phyloP scores from a whole-genome alignment of 208 protist genomes.

The Willaertia magna region DNA sequence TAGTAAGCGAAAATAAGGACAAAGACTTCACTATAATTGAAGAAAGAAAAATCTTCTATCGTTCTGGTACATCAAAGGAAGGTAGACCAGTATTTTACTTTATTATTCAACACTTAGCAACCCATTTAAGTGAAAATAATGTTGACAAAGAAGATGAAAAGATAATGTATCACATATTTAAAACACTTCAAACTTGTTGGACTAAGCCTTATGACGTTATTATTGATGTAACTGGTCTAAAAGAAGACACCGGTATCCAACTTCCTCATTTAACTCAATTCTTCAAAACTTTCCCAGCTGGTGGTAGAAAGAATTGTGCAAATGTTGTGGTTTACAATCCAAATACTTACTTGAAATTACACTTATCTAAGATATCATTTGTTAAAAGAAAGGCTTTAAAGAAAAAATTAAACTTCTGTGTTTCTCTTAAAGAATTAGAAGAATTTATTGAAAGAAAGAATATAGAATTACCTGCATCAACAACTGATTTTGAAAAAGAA shows the following conservation, averaged over 20 bases:
- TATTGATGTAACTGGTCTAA: background rate
- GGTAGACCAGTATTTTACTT: background rate
- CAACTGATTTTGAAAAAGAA: background rate
- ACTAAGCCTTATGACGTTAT: conserved; percentile 1
- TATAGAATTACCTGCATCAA: background rate
- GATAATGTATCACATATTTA: background rate
- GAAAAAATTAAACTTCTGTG: background rate
- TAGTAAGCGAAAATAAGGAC: background rate
- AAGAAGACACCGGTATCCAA: background rate
- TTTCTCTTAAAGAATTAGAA: background rate
- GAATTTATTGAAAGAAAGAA: background rate
- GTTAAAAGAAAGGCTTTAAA: background rate
- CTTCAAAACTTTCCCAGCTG: background rate
- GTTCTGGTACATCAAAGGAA: background rate
- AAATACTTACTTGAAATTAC: background rate
- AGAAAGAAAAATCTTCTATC: background rate
- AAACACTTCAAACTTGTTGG: background rate
- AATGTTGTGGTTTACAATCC: background rate
- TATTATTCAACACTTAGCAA: background rate
- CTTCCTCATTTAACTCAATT: background rate
- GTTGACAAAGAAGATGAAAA: background rate
- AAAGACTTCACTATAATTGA: background rate
- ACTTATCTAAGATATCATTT: background rate
- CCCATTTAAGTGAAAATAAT: background rate
- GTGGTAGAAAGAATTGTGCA: background rate